These are phyloP conservation scores for Tillandsia leiboldiana DNA, from an alignment of 176 grass and related monocot species.

Conservation along the genomic window DNA sequence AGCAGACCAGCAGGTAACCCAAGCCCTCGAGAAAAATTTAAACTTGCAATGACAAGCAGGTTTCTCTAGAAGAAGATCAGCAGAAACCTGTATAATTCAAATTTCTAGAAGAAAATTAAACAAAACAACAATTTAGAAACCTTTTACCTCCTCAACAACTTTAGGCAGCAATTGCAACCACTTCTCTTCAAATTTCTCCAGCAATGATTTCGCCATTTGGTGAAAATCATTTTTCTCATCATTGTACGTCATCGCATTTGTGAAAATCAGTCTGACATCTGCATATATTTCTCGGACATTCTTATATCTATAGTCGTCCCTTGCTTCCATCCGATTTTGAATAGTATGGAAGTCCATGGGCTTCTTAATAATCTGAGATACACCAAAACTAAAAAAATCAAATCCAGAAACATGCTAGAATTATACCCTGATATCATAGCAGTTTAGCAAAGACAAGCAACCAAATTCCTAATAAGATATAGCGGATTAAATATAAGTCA, in stretches of 20 bases:
- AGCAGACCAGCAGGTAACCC: conserved; percentile 16
- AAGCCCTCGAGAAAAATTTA: conserved; percentile 2
- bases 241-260: conserved; percentile 94
- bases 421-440: background rate
- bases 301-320: conserved; percentile 53
- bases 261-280: conserved; percentile 91
- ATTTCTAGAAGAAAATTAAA: background rate
- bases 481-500: too few species aligned
- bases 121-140: conserved; percentile 4
- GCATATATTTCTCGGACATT: conserved; percentile 82
- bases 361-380: conserved; percentile 69
- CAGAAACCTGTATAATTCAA: background rate
- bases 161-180: conserved; percentile 74
- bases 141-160: conserved; percentile 73
- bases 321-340: conserved; percentile 81
- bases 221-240: conserved; percentile 50
- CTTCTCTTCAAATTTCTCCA: conserved; percentile 89
- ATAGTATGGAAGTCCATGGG: conserved; percentile 93
- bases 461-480: background rate
- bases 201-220: conserved; percentile 68
- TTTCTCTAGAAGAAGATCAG: background rate
- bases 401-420: conserved; percentile 9
- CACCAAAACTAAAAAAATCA: conserved; percentile 18
- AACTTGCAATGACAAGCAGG: background rate
- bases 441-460: background rate